Percentiles rank a stretch among this genome's conserved stretches.
Conservation (phyloP, 2,329 filamentous ascomycete genomes). For the Fragosphaeria purpurea region DNA sequence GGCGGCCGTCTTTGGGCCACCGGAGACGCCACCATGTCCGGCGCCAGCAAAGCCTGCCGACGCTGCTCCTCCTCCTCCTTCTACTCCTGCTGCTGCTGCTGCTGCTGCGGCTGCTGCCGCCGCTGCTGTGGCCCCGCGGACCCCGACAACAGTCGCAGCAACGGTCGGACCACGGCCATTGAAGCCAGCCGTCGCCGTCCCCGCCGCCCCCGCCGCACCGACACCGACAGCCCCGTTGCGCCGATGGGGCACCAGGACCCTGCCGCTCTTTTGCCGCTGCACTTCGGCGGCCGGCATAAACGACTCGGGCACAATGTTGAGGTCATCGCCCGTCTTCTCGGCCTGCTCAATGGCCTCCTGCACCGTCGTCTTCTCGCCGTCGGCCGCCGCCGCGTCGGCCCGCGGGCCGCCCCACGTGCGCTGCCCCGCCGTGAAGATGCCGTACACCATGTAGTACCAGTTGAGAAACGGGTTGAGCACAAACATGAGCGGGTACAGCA, state of each 20-base stretch:
- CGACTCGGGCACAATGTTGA: conserved; percentile 81
- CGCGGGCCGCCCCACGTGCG: conserved; percentile 92
- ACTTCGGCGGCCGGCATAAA: conserved; percentile 53
- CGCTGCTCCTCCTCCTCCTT: background rate
- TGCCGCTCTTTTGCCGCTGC: conserved; percentile 20
- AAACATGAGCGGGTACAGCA: conserved; percentile 94
- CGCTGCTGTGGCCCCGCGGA: background rate
- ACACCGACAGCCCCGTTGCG: background rate
- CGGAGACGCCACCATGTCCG: conserved; percentile 12
- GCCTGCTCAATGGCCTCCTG: conserved; percentile 79
- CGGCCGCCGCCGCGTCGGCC: conserved; percentile 75
- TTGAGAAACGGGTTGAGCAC: conserved; percentile 93
- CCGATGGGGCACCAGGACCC: background rate
- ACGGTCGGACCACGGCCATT: background rate
- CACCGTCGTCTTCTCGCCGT: conserved; percentile 60
- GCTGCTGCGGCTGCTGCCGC: background rate
- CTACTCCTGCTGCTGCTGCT: background rate
- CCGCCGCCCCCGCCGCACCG: background rate
- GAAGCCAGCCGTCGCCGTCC: background rate
- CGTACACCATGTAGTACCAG: conserved; percentile 97
- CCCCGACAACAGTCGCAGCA: background rate
- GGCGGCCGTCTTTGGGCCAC: too few relatives aligned
- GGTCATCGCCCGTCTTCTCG: conserved; percentile 68
- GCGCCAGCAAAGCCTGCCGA: conserved; percentile 11
- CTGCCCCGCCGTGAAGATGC: conserved; percentile 88